Percentiles rank a stretch among this genome's conserved stretches.
phyloP scores from a whole-genome alignment of 2,329 filamentous ascomycete species.

The Westerdykella sp. region DNA sequence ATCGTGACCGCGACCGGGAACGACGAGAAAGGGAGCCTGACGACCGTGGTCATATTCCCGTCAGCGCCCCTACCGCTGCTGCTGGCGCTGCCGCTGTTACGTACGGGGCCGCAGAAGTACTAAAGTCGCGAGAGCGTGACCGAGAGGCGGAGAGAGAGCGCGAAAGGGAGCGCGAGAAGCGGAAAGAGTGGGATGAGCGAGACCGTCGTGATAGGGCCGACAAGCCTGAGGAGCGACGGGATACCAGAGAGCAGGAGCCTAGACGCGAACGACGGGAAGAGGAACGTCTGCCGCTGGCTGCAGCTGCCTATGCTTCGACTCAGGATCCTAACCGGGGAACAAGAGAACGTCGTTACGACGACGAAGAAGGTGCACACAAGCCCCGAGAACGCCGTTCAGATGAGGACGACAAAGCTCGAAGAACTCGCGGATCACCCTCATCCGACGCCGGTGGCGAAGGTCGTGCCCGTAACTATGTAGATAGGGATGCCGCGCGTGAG shows the following conservation, averaged over 20 bases:
- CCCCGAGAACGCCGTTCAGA: conserved; percentile 30
- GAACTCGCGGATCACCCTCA: conserved; percentile 21
- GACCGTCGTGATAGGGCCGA: conserved; percentile 23
- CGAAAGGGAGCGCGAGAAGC: conserved; percentile 37
- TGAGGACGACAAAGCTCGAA: conserved; percentile 25
- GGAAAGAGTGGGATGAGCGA: conserved; percentile 26
- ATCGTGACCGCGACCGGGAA: conserved; percentile 16
- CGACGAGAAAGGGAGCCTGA: conserved; percentile 11
- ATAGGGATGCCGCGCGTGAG: conserved; percentile 22
- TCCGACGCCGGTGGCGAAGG: conserved; percentile 33
- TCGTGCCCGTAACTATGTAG: conserved; percentile 33
- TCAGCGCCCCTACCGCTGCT: conserved; percentile 13
- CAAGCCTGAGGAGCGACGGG: conserved; percentile 13
- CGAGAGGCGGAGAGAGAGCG: conserved; percentile 33
- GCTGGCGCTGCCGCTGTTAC: conserved; percentile 27
- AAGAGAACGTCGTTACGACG: conserved; percentile 9
- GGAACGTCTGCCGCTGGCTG: conserved; percentile 4
- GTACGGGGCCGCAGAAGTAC: conserved; percentile 22
- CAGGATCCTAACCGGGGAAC: conserved; percentile 16
- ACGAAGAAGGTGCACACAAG: conserved; percentile 13
- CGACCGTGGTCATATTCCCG: conserved; percentile 4
- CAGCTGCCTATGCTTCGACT: conserved; percentile 12
- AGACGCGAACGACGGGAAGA: conserved; percentile 3
- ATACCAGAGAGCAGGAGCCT: conserved; percentile 3
- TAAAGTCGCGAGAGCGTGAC: conserved; percentile 30